phyloP scores from a whole-genome alignment of 805 yeast species.

The Maudiozyma barnettii region DNA sequence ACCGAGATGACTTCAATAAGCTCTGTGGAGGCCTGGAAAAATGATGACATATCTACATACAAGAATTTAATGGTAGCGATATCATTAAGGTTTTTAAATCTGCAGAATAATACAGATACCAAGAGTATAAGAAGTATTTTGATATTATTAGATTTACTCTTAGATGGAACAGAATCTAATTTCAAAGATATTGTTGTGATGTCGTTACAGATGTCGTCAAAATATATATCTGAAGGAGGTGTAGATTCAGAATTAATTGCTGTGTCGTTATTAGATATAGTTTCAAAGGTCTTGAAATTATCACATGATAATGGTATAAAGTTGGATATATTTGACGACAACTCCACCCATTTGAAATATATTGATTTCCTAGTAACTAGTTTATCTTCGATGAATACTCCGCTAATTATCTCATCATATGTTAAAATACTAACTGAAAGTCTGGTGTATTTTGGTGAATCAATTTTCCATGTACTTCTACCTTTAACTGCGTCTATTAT shows the following conservation, averaged over 20 bases:
- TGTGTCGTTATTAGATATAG: conserved; percentile 25
- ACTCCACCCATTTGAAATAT: conserved; percentile 24
- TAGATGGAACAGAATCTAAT: conserved; percentile 50
- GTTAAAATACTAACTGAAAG: conserved; percentile 42
- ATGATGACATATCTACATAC: conserved; percentile 47
- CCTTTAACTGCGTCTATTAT: conserved; percentile 41
- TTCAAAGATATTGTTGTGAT: conserved; percentile 38
- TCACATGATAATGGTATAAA: conserved; percentile 26
- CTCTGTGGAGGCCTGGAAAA: conserved; percentile 23
- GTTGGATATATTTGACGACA: conserved; percentile 26
- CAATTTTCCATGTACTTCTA: conserved; percentile 46
- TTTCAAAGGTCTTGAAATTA: conserved; percentile 24
- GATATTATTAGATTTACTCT: conserved; percentile 35
- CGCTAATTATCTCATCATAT: conserved; percentile 28
- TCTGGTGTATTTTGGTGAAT: conserved; percentile 39
- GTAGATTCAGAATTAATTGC: conserved; percentile 25
- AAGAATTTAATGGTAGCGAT: conserved; percentile 44
- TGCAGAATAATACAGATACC: conserved; percentile 27
- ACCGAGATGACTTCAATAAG: conserved; percentile 52
- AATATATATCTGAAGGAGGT: conserved; percentile 16
- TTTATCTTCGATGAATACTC: conserved; percentile 35
- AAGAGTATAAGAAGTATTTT: conserved; percentile 37
- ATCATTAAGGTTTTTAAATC: conserved; percentile 37
- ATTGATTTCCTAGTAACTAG: conserved; percentile 43
- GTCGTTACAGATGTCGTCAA: conserved; percentile 32